These are phyloP conservation scores for Daedaleopsis nitida DNA, from an alignment of 768 basidiomycete genomes.

Conservation along the genomic window DNA sequence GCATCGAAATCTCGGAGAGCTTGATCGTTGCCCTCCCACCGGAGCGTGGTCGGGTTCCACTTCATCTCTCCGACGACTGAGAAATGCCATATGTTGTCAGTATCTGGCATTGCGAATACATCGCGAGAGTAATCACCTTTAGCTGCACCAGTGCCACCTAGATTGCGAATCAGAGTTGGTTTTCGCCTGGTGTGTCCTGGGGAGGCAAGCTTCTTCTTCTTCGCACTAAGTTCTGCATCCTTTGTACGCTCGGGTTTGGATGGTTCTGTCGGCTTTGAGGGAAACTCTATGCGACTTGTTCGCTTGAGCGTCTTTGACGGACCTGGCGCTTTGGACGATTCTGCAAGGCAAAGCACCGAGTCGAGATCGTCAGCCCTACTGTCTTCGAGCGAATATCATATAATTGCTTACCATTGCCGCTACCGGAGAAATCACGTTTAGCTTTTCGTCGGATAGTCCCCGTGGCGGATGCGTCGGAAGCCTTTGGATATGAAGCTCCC, in stretches of 20 bases:
- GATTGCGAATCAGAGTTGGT: conserved; percentile 86
- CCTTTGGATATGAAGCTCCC: conserved; percentile 48
- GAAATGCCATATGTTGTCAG: neutral
- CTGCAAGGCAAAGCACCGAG: neutral
- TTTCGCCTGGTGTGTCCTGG: conserved; percentile 63
- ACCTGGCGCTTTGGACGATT: conserved; percentile 26
- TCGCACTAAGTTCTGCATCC: conserved; percentile 31
- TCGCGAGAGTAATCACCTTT: conserved; percentile 56
- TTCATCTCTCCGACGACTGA: conserved; percentile 94
- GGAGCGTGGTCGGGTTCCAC: conserved; percentile 88
- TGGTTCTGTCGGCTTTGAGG: conserved; percentile 37
- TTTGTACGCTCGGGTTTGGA: conserved; percentile 7
- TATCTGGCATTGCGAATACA: neutral
- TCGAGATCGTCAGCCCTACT: neutral
- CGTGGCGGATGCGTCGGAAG: conserved; percentile 46
- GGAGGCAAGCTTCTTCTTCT: conserved; percentile 54
- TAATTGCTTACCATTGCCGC: conserved; percentile 43
- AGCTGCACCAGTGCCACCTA: conserved; percentile 64
- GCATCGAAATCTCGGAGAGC: conserved; percentile 87
- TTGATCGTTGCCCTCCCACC: conserved; percentile 98
- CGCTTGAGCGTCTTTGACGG: conserved; percentile 59
- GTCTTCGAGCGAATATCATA: neutral
- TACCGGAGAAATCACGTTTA: conserved; percentile 46
- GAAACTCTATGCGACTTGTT: conserved; percentile 57
- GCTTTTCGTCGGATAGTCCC: conserved; percentile 62